Conservation (phyloP, 192 early-diverging fungal genomes). For the Coemansia sp. region DNA sequence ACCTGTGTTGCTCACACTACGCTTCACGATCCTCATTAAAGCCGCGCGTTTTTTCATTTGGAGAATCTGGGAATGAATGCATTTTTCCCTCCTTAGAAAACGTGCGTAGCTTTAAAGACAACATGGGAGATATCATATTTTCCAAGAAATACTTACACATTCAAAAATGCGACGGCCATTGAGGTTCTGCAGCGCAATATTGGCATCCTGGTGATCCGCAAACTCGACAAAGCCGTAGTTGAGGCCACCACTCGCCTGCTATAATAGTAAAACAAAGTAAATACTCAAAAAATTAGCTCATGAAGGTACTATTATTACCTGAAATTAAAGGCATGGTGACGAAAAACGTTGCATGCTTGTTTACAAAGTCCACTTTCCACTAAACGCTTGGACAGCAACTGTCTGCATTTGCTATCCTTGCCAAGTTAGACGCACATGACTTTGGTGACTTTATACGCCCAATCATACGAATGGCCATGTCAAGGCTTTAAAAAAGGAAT, state of each 20-base stretch:
- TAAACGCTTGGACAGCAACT: background rate
- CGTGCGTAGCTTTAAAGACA: background rate
- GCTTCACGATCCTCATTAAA: too few species aligned
- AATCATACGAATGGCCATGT: background rate
- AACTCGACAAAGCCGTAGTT: constrained; percentile 93
- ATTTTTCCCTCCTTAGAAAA: background rate
- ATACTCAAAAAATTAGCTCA: background rate
- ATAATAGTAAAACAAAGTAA: constrained; percentile 19
- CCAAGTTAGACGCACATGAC: background rate
- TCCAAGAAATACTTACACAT: constrained; percentile 16
- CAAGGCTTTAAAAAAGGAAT: background rate
- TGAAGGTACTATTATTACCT: background rate
- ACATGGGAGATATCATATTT: background rate
- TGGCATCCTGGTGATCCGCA: constrained; percentile 68
- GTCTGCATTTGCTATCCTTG: background rate
- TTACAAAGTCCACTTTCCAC: background rate
- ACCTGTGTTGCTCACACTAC: too few species aligned
- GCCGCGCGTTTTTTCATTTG: background rate
- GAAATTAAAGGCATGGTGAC: background rate
- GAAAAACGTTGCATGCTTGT: background rate
- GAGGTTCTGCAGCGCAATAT: constrained; percentile 65
- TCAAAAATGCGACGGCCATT: constrained; percentile 61
- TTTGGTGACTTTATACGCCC: background rate
- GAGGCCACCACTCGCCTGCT: constrained; percentile 67
- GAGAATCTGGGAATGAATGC: too few species aligned